A percentile compares a stretch with the other conserved stretches of the same genome.
phyloP scores from a whole-genome alignment of 345 rosid species.

The Punica granatum region DNA sequence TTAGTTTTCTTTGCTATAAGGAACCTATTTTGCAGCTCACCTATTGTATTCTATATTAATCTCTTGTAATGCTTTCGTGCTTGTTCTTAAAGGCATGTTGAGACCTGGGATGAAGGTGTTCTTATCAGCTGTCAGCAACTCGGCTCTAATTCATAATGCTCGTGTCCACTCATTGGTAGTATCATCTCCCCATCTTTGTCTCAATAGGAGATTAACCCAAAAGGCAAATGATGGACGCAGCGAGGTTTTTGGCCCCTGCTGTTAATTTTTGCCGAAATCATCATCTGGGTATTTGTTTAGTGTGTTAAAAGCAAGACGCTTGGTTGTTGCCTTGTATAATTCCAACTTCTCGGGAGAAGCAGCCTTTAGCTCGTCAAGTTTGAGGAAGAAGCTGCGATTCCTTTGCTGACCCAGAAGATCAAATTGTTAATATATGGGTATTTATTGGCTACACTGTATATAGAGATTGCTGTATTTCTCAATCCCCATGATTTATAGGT shows the following conservation, averaged over 20 bases:
- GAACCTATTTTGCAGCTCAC: too few relatives aligned
- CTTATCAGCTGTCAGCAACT: constrained; percentile 1
- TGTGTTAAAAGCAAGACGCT: neutral
- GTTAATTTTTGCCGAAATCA: neutral
- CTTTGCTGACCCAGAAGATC: neutral
- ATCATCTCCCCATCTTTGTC: neutral
- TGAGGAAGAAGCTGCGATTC: neutral
- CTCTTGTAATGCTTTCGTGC: too few relatives aligned
- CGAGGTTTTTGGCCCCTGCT: neutral
- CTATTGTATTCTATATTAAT: too few relatives aligned
- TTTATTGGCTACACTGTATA: neutral
- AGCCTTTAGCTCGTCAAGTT: neutral
- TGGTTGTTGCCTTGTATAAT: neutral
- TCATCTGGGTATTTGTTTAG: neutral
- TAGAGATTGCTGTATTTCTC: neutral
- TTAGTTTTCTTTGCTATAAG: too few relatives aligned
- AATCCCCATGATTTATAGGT: neutral
- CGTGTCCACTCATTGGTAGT: neutral
- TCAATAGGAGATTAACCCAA: neutral
- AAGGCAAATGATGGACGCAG: neutral
- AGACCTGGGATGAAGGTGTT: constrained; percentile 10
- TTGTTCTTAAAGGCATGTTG: neutral
- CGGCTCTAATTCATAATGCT: neutral
- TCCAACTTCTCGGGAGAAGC: neutral
- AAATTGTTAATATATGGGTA: neutral